phyloP scores from a whole-genome alignment of 2,329 filamentous ascomycete genomes.

The Diplocarpon rosae region DNA sequence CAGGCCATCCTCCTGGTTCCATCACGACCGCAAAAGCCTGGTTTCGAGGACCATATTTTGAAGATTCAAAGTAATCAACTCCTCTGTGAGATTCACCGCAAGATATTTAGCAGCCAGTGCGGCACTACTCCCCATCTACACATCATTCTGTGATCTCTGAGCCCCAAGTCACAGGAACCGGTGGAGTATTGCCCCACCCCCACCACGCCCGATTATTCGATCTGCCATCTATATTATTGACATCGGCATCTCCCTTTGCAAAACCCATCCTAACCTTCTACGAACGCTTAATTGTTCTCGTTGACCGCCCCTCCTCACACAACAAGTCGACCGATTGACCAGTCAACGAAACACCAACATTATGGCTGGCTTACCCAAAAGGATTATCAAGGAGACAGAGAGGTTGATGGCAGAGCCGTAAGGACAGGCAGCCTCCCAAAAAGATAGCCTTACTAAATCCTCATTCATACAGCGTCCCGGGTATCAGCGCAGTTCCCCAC shows the following conservation, averaged over 20 bases:
- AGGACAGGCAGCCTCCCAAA: constrained; percentile 27
- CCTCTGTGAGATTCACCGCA: too few relatives aligned
- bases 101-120: too few relatives aligned
- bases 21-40: too few relatives aligned
- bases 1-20: too few relatives aligned
- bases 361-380: constrained; percentile 73
- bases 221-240: neutral
- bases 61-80: too few relatives aligned
- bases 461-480: constrained; percentile 59
- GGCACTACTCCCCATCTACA: too few relatives aligned
- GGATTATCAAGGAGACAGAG: constrained; percentile 98
- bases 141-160: neutral
- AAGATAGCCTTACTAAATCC: constrained; percentile 5
- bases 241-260: too few relatives aligned
- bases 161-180: neutral
- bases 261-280: too few relatives aligned
- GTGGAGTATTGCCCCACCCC: constrained; percentile 1
- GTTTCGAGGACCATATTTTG: too few relatives aligned
- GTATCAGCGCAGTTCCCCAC: constrained; percentile 90
- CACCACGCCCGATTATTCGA: constrained; percentile 2
- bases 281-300: too few relatives aligned
- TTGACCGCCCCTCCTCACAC: too few relatives aligned
- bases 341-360: constrained; percentile 1
- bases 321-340: neutral
- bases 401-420: constrained; percentile 94